Conservation (phyloP, 2,329 filamentous ascomycete genomes). For the Fusarium annulatum region DNA sequence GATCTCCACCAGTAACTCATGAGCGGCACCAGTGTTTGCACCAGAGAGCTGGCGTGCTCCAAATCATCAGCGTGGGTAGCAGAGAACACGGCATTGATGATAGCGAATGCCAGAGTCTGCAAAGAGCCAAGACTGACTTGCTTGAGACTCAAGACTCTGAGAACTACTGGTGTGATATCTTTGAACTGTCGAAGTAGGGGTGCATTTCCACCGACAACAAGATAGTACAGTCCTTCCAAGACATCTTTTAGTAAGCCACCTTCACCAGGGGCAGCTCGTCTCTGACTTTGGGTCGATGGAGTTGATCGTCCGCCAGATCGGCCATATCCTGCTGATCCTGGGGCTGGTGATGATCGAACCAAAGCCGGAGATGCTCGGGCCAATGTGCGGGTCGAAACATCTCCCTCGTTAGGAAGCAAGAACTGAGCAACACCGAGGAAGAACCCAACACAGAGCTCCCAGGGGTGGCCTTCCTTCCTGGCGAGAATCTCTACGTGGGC, state of each 20-base stretch:
- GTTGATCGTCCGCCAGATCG: constrained; percentile 47
- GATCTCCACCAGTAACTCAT: constrained; percentile 82
- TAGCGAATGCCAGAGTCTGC: constrained; percentile 79
- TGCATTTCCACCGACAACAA: constrained; percentile 74
- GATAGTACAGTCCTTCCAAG: constrained; percentile 72
- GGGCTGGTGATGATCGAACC: constrained; percentile 60
- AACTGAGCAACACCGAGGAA: constrained; percentile 71
- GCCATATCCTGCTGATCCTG: constrained; percentile 46
- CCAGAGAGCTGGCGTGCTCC: constrained; percentile 67
- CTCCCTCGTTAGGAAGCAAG: constrained; percentile 55
- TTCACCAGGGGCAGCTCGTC: constrained; percentile 43
- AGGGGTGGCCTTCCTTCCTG: constrained; percentile 65
- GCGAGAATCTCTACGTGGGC: constrained; percentile 85
- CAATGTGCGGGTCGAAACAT: constrained; percentile 48
- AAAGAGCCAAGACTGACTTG: constrained; percentile 68
- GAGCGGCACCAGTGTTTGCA: constrained; percentile 73
- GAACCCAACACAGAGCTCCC: constrained; percentile 77
- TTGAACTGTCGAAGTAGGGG: constrained; percentile 69
- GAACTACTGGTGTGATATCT: constrained; percentile 65
- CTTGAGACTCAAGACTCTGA: constrained; percentile 71
- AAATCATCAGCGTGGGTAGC: constrained; percentile 76
- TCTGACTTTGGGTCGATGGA: constrained; percentile 48
- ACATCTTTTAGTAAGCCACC: constrained; percentile 51
- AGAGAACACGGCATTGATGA: constrained; percentile 77
- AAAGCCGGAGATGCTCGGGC: constrained; percentile 60